Conservation (phyloP, 768 basidiomycete genomes). For the Clitopilus hobsonii region DNA sequence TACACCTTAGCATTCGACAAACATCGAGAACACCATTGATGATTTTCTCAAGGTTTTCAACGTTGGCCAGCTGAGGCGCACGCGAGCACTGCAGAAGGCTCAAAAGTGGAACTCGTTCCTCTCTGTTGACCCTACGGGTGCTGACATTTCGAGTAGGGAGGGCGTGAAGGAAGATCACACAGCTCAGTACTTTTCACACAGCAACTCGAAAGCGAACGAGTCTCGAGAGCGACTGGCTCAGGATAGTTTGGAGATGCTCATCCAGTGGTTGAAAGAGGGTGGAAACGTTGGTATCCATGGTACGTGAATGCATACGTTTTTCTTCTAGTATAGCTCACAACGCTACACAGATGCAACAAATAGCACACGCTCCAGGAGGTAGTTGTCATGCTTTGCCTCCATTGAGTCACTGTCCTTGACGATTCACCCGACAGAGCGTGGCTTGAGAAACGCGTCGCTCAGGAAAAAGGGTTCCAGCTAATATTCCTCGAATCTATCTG, state of each 20-base stretch:
- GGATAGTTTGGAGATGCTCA: constrained; percentile 92
- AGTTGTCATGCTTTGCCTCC: constrained; percentile 10
- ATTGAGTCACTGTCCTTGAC: background rate
- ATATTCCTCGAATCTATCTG: constrained; percentile 96
- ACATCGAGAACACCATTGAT: background rate
- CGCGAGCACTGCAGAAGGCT: constrained; percentile 78
- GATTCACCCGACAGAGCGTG: constrained; percentile 49
- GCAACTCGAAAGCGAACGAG: constrained; percentile 72
- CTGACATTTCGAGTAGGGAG: constrained; percentile 38
- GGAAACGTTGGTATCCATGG: constrained; percentile 99
- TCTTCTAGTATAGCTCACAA: constrained; percentile 1
- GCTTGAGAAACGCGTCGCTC: constrained; percentile 77
- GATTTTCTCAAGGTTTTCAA: constrained; percentile 79
- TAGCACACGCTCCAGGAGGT: constrained; percentile 76
- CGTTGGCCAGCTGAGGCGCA: constrained; percentile 89
- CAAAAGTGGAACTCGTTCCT: constrained; percentile 44
- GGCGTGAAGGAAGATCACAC: constrained; percentile 90
- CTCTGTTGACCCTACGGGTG: constrained; percentile 2
- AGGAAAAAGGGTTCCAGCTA: constrained; percentile 81
- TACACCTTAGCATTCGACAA: constrained; percentile 13
- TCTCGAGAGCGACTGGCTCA: constrained; percentile 79
- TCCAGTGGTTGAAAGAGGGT: constrained; percentile 90
- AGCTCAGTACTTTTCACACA: constrained; percentile 84
- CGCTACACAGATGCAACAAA: constrained; percentile 86
- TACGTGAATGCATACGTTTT: constrained; percentile 23